Evolutionary conservation across 768 basidiomycete species (phyloP).

Genomic region (Nidula microcarpa): DNA sequence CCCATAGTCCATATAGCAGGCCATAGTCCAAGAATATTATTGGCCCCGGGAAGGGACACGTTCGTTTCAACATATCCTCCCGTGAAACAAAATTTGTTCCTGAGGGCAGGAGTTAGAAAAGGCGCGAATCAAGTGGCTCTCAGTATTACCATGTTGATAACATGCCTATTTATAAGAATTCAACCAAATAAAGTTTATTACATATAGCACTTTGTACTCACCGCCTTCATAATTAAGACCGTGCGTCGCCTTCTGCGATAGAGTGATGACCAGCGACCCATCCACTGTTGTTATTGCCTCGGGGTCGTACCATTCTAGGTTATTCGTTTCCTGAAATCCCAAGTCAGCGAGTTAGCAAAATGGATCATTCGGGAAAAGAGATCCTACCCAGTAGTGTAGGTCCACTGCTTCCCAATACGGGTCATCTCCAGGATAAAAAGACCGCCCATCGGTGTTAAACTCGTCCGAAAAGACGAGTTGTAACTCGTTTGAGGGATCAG

Average conservation of each 20-base stretch:
- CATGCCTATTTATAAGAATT: constrained; percentile 31
- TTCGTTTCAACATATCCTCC: constrained; percentile 71
- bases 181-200: neutral
- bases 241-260: constrained; percentile 61
- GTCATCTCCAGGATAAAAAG: constrained; percentile 81
- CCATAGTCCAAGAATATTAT: constrained; percentile 67
- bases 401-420: constrained; percentile 84
- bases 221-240: constrained; percentile 70
- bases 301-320: constrained; percentile 88
- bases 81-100: constrained; percentile 91
- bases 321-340: constrained; percentile 43
- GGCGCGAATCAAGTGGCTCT: constrained; percentile 3
- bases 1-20: constrained; percentile 82
- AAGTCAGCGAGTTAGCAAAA: neutral
- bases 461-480: constrained; percentile 77
- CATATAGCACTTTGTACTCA: constrained; percentile 24
- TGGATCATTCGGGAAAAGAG: neutral
- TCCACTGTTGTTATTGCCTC: constrained; percentile 68
- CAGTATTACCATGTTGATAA: constrained; percentile 33
- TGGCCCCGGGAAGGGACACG: constrained; percentile 64
- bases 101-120: constrained; percentile 30
- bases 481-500: constrained; percentile 44
- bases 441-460: constrained; percentile 67
- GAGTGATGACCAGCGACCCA: constrained; percentile 73
- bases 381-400: constrained; percentile 68